Conservation (phyloP, 148 eudicot genomes). For the Rhododendron williamsianum region DNA sequence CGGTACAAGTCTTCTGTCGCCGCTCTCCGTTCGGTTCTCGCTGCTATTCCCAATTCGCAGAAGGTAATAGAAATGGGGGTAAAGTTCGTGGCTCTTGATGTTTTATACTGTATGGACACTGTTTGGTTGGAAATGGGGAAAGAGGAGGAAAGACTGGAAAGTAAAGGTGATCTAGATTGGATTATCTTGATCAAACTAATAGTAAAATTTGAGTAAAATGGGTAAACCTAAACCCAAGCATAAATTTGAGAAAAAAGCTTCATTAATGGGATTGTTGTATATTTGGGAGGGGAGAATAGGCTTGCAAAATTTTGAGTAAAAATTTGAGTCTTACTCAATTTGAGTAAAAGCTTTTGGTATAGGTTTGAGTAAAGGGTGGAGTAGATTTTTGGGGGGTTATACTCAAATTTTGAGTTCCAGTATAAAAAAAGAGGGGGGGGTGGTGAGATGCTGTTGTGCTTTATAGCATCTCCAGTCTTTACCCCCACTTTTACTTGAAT, state of each 20-base stretch:
- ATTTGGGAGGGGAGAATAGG: too few relatives aligned
- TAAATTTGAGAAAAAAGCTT: too few relatives aligned
- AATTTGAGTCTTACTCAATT: too few relatives aligned
- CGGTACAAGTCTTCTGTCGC: slow-evolving; percentile 65
- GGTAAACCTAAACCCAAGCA: too few relatives aligned
- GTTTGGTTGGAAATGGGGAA: neutral
- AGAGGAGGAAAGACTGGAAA: neutral
- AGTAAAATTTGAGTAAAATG: too few relatives aligned
- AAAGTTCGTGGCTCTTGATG: neutral
- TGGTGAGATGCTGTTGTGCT: neutral
- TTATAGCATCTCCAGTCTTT: neutral
- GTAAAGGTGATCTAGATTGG: neutral
- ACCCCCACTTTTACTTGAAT: neutral
- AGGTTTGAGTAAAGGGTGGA: neutral
- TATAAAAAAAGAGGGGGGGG: too few relatives aligned
- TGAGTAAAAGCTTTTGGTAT: neutral
- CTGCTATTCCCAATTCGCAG: slow-evolving; percentile 51
- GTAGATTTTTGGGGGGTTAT: neutral
- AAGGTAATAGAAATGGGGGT: slow-evolving; percentile 28
- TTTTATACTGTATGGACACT: neutral
- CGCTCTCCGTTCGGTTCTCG: slow-evolving; percentile 59
- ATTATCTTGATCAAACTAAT: neutral
- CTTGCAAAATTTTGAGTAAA: too few relatives aligned
- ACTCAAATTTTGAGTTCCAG: neutral
- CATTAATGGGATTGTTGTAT: too few relatives aligned